Evolutionary conservation across 805 yeast genomes (phyloP).

Genomic region (Sugiyamaella americana): DNA sequence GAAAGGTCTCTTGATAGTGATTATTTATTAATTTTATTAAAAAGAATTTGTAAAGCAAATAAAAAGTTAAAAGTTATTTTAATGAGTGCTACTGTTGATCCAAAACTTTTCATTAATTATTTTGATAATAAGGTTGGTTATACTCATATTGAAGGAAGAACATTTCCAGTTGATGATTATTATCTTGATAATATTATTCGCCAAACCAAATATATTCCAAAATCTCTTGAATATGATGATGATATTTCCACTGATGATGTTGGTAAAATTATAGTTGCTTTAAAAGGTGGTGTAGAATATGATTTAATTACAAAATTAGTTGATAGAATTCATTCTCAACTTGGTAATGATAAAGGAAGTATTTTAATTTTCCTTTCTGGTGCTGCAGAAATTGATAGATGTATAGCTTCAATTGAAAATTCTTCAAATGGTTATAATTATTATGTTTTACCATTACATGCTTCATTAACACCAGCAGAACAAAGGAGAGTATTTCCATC

Average conservation of each 20-base stretch:
- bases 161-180: conserved; percentile 79
- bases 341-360: conserved; percentile 53
- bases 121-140: conserved; percentile 53
- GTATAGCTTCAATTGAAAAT: conserved; percentile 36
- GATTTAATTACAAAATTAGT: conserved; percentile 60
- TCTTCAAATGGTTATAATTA: conserved; percentile 28
- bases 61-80: conserved; percentile 60
- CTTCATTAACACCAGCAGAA: conserved; percentile 76
- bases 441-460: conserved; percentile 71
- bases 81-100: conserved; percentile 93
- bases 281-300: conserved; percentile 52
- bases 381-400: conserved; percentile 69
- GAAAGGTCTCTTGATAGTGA: conserved; percentile 91
- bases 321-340: conserved; percentile 43
- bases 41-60: conserved; percentile 43
- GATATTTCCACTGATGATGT: conserved; percentile 20
- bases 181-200: conserved; percentile 64
- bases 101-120: conserved; percentile 57
- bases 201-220: conserved; percentile 45
- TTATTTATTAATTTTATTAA: conserved; percentile 70
- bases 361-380: conserved; percentile 87
- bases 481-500: conserved; percentile 67
- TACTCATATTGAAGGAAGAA: conserved; percentile 84
- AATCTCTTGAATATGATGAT: conserved; percentile 18
- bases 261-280: conserved; percentile 27